Base-by-base conservation (phyloP, 140 eudicot species). In the Stevia rebaudiana region DNA sequence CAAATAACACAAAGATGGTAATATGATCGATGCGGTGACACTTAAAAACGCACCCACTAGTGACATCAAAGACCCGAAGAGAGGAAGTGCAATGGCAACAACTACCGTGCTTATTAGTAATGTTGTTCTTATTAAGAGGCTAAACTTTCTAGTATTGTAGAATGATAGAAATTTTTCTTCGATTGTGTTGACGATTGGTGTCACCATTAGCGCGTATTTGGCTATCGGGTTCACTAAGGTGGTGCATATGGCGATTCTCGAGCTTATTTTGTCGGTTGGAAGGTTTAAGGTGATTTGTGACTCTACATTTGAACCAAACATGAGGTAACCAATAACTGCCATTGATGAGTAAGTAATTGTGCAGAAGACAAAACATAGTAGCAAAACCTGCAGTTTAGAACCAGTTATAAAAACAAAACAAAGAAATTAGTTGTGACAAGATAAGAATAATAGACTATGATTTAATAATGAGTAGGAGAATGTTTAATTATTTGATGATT, bases 31-130 rank as follows among this genome's bases (percentile, higher is more conserved):
- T 35, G 89, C 94, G 0, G 86, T 80, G n/a, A 82, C 80, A 28
- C 94, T 87, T 22, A 84, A 58, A 79, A 91, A 82, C 11, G 95
- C 94, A 16, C 98, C 98, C 52, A 91, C 91, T 15, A 91, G 86
- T 17, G 98, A 82, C 95, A 90, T 84, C 5, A 86, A 72, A 56
- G 68, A 64, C 16, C 73, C 94, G 23, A 84, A 90, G 61, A 84
- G 76, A 0, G 95, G 97, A 36, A 86, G 37, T 23, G 80, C 30
- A 8, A 84, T 10, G 33, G 97, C 97, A 15, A 90, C 90, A 8
- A 72, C 12, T 48, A 87, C 79, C 1, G 87, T 85, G 82, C 88
- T 90, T n/a, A 75, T 56, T 24, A 90, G 83, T 64, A 90, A 37
- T 11, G 67, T 5, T 21, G 84, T 79, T 72, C 97, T 67, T 19